Evolutionary conservation across 768 basidiomycete species (phyloP).

Genomic region (Lactifluus rugatus): DNA sequence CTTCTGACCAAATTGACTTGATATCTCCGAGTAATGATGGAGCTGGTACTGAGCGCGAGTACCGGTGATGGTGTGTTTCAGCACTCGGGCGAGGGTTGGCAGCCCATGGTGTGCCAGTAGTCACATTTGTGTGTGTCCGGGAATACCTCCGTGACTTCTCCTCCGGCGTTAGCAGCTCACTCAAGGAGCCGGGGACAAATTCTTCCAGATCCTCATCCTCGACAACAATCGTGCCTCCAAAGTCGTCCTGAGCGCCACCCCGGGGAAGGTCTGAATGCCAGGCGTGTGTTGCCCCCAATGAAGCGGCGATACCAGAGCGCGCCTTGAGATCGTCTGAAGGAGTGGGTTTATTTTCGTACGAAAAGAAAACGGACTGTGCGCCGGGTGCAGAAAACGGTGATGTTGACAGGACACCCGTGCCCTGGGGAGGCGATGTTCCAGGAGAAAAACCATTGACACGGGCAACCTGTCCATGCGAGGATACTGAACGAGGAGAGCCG

Average conservation of each 20-base stretch:
- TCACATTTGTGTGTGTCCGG: slow-evolving; percentile 44
- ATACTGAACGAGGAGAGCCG: slow-evolving; percentile 53
- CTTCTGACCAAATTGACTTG: slow-evolving; percentile 73
- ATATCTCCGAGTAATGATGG: slow-evolving; percentile 67
- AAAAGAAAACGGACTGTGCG: slow-evolving; percentile 45
- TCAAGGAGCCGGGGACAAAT: slow-evolving; percentile 80
- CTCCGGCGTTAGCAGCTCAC: slow-evolving; percentile 81
- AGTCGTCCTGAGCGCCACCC: slow-evolving; percentile 4
- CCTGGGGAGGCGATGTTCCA: slow-evolving; percentile 45
- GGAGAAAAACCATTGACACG: slow-evolving; percentile 43
- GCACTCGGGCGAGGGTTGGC: slow-evolving; percentile 20
- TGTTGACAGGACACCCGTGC: slow-evolving; percentile 36
- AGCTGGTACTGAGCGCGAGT: slow-evolving; percentile 76
- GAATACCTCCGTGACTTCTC: slow-evolving; percentile 79
- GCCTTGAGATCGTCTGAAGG: slow-evolving; percentile 29
- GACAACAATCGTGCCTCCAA: slow-evolving; percentile 32
- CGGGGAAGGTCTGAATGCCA: slow-evolving; percentile 25
- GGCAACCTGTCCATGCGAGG: slow-evolving; percentile 28
- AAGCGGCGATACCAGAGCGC: slow-evolving; percentile 49
- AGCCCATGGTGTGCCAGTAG: slow-evolving; percentile 13
- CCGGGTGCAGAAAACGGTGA: slow-evolving; percentile 78
- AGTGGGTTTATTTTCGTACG: slow-evolving; percentile 24
- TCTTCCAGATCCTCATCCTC: slow-evolving; percentile 80
- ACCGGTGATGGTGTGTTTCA: slow-evolving; percentile 46
- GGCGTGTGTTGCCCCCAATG: slow-evolving; percentile 49